Percentiles rank a stretch among this genome's conserved stretches.
Evolutionary conservation across 1,139 yeast genomes (phyloP).

Genomic region (Yarrowia galli): DNA sequence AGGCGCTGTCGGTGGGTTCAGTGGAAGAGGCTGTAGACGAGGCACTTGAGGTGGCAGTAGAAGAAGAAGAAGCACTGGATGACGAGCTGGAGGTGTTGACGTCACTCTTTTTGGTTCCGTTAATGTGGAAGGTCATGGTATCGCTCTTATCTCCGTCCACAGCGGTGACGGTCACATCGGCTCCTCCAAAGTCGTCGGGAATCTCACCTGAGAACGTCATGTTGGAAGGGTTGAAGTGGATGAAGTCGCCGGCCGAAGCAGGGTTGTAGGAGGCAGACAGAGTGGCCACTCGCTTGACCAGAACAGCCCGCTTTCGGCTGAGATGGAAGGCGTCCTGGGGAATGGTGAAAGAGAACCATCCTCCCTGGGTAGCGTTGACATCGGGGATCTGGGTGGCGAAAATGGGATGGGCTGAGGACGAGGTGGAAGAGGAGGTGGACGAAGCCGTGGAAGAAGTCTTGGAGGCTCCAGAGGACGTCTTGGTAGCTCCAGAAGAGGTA

Average conservation of each 20-base stretch:
- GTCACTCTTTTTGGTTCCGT: conserved; percentile 56
- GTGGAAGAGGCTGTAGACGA: conserved; percentile 43
- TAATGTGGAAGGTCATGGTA: conserved; percentile 59
- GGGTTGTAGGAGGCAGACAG: conserved; percentile 57
- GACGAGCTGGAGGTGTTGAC: conserved; percentile 41
- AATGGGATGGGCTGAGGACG: conserved; percentile 35
- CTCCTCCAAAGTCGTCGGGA: conserved; percentile 63
- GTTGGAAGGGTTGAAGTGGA: conserved; percentile 64
- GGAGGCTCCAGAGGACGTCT: not conserved
- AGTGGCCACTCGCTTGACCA: conserved; percentile 55
- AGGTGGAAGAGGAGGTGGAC: conserved; percentile 41
- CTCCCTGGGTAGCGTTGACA: conserved; percentile 72
- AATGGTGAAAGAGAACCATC: conserved; percentile 61
- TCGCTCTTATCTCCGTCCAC: conserved; percentile 49
- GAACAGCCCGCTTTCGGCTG: conserved; percentile 51
- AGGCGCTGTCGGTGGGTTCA: conserved; percentile 44
- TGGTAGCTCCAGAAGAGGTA: conserved; percentile 45
- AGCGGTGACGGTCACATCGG: conserved; percentile 64
- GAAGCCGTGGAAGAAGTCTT: conserved; percentile 15
- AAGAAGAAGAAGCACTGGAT: conserved; percentile 41
- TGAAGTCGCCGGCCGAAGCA: conserved; percentile 61
- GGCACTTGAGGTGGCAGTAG: conserved; percentile 42
- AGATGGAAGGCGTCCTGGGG: conserved; percentile 59
- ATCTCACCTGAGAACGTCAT: conserved; percentile 72
- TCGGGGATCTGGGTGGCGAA: conserved; percentile 42